Evolutionary conservation across 495 filamentous ascomycete species (phyloP), one percentile per base, ranked within the genome.

Genomic region (Penicillium longicatenatum): DNA sequence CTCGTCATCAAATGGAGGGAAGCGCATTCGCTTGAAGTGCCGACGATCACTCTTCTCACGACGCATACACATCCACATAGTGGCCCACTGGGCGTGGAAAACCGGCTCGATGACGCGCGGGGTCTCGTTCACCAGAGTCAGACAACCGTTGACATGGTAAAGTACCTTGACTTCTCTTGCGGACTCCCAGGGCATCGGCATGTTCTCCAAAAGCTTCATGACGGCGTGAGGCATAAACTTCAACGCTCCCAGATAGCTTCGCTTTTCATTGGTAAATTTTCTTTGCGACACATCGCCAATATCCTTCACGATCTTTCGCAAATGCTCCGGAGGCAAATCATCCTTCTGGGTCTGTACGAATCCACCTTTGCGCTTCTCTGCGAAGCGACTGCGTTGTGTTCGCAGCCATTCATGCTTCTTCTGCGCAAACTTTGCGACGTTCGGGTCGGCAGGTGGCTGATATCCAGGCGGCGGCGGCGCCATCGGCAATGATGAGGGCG

Each of bases 181-280:
- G 30, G 91, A 91, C 78, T 99, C 95, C 95, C 95, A 99, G 8
- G 95, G 95, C 95, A 99, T 99, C 9, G 95, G 95, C 95, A 99
- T 99, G 69, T 99, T 99, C 81, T 99, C 95, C 55, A 99, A 67
- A 19, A 99, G 84, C 80, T 99, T 99, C 77, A 99, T 73, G 10
- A 99, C 95, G n/a, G 95, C 95, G 70, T 99, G 95, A 1, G 95
- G 95, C 95, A 99, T 99, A 74, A 96, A 99, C 76, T 99, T 99
- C 59, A 99, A 74, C 43, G 95, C 93, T 50, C 95, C 95, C 24
- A 99, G 83, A 76, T 99, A 99, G 71, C 91, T 96, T 55, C 95
- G 87, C 81, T 99, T 99, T 79, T 99, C 95, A 68, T 88, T 97
- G 67, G 90, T 96, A 79, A 96, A 98, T 73, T 98, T 99, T 78